These are phyloP conservation scores for Odontarrhena argentea DNA, from an alignment of 345 rosid species.

Conservation along the genomic window DNA sequence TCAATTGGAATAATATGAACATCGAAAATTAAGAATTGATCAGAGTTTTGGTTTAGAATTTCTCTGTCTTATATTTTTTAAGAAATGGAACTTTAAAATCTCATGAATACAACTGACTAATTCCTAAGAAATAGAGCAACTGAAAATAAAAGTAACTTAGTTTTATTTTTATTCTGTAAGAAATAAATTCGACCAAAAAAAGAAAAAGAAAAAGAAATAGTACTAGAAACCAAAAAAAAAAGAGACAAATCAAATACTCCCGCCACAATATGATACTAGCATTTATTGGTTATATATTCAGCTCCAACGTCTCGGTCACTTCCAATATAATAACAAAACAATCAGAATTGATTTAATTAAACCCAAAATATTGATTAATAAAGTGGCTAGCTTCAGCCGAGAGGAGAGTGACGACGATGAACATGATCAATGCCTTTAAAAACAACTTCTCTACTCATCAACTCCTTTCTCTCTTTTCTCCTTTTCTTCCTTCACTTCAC, in stretches of 20 bases:
- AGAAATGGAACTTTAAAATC: too few species aligned
- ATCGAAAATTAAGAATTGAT: too few species aligned
- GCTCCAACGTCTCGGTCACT: conserved; percentile 43
- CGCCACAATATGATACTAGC: conserved; percentile 33
- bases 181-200: too few species aligned
- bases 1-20: too few species aligned
- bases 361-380: conserved; percentile 12
- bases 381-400: conserved; percentile 8
- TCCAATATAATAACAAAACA: conserved; percentile 27
- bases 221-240: not conserved
- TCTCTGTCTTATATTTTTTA: too few species aligned
- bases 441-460: conserved; percentile 31
- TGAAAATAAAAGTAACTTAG: too few species aligned
- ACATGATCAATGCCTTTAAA: conserved; percentile 40
- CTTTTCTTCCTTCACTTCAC: conserved; percentile 22
- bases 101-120: too few species aligned
- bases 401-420: conserved; percentile 37
- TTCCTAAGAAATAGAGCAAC: too few species aligned
- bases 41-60: too few species aligned
- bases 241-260: conserved; percentile 9
- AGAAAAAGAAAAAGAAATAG: not conserved
- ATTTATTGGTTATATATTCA: conserved; percentile 17
- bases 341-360: not conserved
- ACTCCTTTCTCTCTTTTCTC: conserved; percentile 46
- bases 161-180: too few species aligned